These are phyloP conservation scores for Vigna trinervia DNA, from an alignment of 306 rosid species.

Conservation along the genomic window DNA sequence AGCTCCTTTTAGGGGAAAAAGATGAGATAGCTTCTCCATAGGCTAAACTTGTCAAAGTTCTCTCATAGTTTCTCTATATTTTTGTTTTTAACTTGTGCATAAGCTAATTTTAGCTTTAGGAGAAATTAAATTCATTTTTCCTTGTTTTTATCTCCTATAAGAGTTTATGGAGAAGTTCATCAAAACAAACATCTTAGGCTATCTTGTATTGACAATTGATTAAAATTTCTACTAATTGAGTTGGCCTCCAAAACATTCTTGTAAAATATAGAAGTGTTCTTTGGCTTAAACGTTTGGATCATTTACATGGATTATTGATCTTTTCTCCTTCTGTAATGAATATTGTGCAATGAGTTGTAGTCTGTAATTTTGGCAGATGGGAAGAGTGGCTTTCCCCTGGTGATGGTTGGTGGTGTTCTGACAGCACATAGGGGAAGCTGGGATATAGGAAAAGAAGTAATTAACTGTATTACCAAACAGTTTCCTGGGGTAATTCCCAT, in stretches of 20 bases:
- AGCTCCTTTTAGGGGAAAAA: background rate
- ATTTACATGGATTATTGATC: background rate
- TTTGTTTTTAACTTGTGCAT: no score
- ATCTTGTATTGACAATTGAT: slow-evolving; percentile 1
- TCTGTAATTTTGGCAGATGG: slow-evolving; percentile 67
- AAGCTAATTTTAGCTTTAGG: no score
- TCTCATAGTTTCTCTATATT: no score
- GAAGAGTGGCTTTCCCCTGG: slow-evolving; percentile 72
- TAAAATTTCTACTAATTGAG: background rate
- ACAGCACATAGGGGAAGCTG: slow-evolving; percentile 82
- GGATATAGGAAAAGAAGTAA: slow-evolving; percentile 91
- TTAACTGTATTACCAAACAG: slow-evolving; percentile 61
- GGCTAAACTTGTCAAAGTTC: no score
- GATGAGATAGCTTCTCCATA: no score
- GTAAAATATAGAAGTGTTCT: background rate
- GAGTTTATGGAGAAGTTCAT: no score
- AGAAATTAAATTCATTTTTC: no score
- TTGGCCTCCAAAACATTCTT: slow-evolving; percentile 14
- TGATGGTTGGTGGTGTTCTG: slow-evolving; percentile 99
- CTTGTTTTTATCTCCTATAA: no score
- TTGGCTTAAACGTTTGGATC: background rate
- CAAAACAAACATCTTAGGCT: background rate
- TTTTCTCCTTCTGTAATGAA: slow-evolving; percentile 16
- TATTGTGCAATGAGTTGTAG: slow-evolving; percentile 27
- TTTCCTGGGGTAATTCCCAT: slow-evolving; percentile 71